Evolutionary conservation across 2,329 filamentous ascomycete species (phyloP).

Genomic region (Ciborinia camelliae): DNA sequence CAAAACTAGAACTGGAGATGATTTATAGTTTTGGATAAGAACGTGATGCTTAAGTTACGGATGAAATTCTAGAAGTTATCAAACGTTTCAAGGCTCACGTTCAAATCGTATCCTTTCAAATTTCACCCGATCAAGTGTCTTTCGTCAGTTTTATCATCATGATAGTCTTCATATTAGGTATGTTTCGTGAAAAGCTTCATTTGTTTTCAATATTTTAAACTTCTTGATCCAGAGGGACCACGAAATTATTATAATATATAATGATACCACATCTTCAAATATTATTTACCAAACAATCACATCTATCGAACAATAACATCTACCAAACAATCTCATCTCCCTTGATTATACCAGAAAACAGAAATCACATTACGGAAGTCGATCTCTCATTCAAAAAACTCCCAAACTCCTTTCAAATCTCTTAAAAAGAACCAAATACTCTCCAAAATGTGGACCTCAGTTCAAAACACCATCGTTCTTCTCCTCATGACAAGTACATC

Average conservation of each 20-base stretch:
- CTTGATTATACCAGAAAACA: background rate
- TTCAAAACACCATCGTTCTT: background rate
- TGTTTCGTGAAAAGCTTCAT: background rate
- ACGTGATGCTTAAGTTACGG: too few relatives aligned
- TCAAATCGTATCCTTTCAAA: background rate
- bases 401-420: background rate
- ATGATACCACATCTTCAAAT: background rate
- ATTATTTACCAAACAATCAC: background rate
- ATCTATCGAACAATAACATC: too few relatives aligned
- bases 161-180: background rate
- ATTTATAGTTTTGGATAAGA: background rate
- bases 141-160: background rate
- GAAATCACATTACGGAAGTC: background rate
- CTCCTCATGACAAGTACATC: background rate
- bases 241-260: background rate
- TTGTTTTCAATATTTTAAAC: background rate
- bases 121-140: background rate
- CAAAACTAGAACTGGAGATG: background rate
- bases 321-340: background rate
- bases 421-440: background rate
- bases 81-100: background rate
- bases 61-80: background rate
- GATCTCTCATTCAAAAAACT: background rate
- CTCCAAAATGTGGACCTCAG: constrained; percentile 6
- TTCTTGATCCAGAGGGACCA: background rate